These are phyloP conservation scores for Monilinia vaccinii-corymbosi DNA, from an alignment of 2,329 filamentous ascomycete species.

Conservation along the genomic window DNA sequence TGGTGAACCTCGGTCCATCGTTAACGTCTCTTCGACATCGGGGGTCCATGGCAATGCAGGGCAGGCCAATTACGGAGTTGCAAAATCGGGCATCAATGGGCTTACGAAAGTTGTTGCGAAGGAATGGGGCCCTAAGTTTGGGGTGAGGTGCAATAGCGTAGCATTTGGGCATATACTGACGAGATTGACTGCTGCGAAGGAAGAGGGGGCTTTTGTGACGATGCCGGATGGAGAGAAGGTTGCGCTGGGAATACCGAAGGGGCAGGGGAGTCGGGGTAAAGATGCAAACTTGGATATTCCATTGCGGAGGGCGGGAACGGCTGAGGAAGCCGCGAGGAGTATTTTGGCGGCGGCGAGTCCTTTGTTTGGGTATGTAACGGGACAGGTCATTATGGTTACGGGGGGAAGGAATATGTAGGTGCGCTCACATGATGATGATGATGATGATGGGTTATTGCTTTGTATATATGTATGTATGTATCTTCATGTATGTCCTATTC, in stretches of 20 bases:
- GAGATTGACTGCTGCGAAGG: constrained; percentile 73
- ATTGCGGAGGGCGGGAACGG: constrained; percentile 63
- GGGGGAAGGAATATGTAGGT: constrained; percentile 57
- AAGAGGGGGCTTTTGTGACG: constrained; percentile 69
- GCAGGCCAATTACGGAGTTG: constrained; percentile 82
- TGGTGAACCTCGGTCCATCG: constrained; percentile 65
- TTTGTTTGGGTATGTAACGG: constrained; percentile 73
- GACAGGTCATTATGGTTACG: constrained; percentile 81
- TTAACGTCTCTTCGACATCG: constrained; percentile 77
- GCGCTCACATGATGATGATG: background rate
- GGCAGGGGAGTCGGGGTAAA: constrained; percentile 36
- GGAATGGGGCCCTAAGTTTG: constrained; percentile 80
- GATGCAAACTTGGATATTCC: constrained; percentile 61
- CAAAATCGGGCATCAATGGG: constrained; percentile 75
- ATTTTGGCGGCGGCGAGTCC: constrained; percentile 75
- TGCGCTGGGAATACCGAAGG: constrained; percentile 63
- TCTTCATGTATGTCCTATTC: too few species aligned
- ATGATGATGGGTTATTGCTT: too few species aligned
- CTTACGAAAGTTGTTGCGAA: constrained; percentile 86
- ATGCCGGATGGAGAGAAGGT: constrained; percentile 70
- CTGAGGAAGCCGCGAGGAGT: constrained; percentile 70
- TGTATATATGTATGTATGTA: too few species aligned
- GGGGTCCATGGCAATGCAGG: constrained; percentile 82
- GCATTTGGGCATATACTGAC: constrained; percentile 79
- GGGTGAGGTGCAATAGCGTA: constrained; percentile 73